Evolutionary conservation across 2,329 filamentous ascomycete genomes (phyloP).

Genomic region (Corynespora cassiicola): DNA sequence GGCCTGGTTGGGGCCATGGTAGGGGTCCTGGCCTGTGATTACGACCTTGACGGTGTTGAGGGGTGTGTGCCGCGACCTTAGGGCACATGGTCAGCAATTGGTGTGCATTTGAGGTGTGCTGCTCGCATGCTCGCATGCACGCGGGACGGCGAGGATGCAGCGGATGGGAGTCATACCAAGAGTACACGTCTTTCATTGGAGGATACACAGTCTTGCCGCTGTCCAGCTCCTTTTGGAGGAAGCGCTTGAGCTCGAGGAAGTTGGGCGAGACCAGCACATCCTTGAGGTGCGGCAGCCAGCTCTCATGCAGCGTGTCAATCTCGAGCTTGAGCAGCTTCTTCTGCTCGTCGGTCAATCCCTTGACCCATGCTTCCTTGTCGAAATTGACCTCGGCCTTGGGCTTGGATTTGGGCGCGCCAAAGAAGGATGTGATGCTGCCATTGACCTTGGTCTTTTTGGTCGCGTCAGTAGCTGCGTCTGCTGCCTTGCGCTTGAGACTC

Average conservation of each 20-base stretch:
- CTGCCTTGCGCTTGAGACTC: slow-evolving; percentile 60
- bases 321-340: slow-evolving; percentile 83
- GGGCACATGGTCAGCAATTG: slow-evolving; percentile 12
- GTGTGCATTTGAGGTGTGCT: neutral
- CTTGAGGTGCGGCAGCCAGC: slow-evolving; percentile 88
- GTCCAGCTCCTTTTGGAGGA: slow-evolving; percentile 78
- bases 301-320: slow-evolving; percentile 89
- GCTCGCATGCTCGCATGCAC: slow-evolving; percentile 8
- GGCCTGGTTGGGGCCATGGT: slow-evolving; percentile 94
- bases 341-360: slow-evolving; percentile 79
- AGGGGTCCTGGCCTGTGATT: slow-evolving; percentile 94
- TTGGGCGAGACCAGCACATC: slow-evolving; percentile 80
- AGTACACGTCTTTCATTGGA: slow-evolving; percentile 87
- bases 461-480: slow-evolving; percentile 51
- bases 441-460: slow-evolving; percentile 64
- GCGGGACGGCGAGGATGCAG: neutral
- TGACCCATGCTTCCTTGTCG: slow-evolving; percentile 90
- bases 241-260: slow-evolving; percentile 87
- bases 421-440: slow-evolving; percentile 88
- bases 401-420: slow-evolving; percentile 65
- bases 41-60: slow-evolving; percentile 89
- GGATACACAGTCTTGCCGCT: slow-evolving; percentile 83
- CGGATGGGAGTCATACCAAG: slow-evolving; percentile 73
- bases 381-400: slow-evolving; percentile 59
- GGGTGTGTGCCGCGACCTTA: slow-evolving; percentile 91